These are phyloP conservation scores for Skeletonema grethae DNA, from an alignment of 108 stramenopile genomes.

Conservation along the genomic window DNA sequence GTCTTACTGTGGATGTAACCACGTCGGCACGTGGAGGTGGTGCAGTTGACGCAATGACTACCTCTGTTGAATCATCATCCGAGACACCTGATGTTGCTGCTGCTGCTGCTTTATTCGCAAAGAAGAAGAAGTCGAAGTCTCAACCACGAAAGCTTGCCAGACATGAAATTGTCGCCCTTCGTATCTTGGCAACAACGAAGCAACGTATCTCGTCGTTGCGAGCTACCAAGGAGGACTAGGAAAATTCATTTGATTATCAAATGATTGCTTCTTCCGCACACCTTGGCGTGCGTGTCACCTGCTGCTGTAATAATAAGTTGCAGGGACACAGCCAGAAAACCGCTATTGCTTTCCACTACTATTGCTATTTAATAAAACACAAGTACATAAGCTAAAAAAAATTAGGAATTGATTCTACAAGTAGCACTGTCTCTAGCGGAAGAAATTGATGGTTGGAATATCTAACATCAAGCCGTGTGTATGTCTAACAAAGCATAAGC, in stretches of 20 bases:
- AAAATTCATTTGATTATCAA: background rate
- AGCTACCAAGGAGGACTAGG: background rate
- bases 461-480: no score
- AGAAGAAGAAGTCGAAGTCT: constrained; percentile 1
- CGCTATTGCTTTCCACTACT: constrained; percentile 4
- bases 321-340: background rate
- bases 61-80: background rate
- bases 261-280: background rate
- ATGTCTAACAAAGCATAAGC: no score
- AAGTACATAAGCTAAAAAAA: background rate
- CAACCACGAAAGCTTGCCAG: constrained; percentile 29
- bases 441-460: no score
- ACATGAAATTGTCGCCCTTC: constrained; percentile 40
- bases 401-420: background rate
- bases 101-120: background rate
- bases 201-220: constrained; percentile 38
- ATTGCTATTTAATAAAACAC: constrained; percentile 2
- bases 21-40: constrained; percentile 18
- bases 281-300: background rate
- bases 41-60: constrained; percentile 3
- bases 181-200: constrained; percentile 43
- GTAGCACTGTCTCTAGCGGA: no score
- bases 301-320: background rate
- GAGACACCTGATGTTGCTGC: constrained; percentile 14
- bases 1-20: background rate